A percentile compares a stretch with the other conserved stretches of the same genome.
Evolutionary conservation across 306 rosid genomes (phyloP).

Genomic region (Myrica gale): DNA sequence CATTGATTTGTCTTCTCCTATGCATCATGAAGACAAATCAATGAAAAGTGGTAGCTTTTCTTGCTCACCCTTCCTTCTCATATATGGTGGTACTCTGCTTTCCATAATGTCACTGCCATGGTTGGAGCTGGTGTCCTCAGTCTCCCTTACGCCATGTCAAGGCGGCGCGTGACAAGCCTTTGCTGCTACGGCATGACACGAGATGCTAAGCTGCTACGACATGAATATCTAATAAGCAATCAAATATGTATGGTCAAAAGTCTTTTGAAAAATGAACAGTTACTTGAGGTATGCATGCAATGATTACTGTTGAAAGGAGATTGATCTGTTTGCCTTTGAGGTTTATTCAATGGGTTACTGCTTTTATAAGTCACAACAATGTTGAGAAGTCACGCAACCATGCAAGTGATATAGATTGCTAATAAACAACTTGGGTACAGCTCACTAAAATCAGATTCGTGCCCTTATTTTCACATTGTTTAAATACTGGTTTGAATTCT

Average conservation of each 20-base stretch:
- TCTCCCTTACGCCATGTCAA: slow-evolving; percentile 58
- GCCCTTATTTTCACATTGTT: background rate
- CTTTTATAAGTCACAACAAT: background rate
- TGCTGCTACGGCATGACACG: no score
- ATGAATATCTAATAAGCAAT: slow-evolving; percentile 57
- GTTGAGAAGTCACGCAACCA: background rate
- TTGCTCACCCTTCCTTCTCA: no score
- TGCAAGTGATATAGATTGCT: background rate
- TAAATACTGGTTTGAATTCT: background rate
- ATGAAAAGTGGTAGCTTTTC: no score
- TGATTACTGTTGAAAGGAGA: slow-evolving; percentile 1
- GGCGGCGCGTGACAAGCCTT: no score
- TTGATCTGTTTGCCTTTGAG: background rate
- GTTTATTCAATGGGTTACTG: background rate
- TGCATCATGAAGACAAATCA: no score
- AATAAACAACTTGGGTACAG: background rate
- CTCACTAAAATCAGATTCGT: background rate
- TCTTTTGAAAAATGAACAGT: slow-evolving; percentile 90
- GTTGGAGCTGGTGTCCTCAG: slow-evolving; percentile 70
- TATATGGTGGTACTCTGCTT: slow-evolving; percentile 72
- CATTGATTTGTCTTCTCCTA: no score
- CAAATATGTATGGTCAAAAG: slow-evolving; percentile 78
- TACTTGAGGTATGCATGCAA: slow-evolving; percentile 61
- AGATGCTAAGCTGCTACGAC: slow-evolving; percentile 77
- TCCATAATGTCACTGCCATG: slow-evolving; percentile 72